A percentile compares a stretch with the other conserved stretches of the same genome.
Conservation (phyloP, 1,284 basidiomycete genomes). For the Amylostereum areolatum region DNA sequence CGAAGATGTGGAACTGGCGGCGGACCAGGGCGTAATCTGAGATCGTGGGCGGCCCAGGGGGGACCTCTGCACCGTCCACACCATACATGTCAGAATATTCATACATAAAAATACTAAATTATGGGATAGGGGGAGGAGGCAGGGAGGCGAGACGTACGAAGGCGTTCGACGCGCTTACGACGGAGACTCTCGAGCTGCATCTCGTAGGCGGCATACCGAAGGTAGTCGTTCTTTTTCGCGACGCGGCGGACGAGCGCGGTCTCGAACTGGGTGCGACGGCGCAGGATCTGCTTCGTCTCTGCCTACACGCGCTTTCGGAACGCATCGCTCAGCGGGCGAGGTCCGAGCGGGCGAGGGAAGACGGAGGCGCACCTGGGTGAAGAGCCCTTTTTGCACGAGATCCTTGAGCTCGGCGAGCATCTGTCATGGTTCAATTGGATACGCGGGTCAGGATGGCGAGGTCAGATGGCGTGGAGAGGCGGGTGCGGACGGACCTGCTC, state of each 20-base stretch:
- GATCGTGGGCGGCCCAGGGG: slow-evolving; percentile 51
- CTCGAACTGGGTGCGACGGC: slow-evolving; percentile 82
- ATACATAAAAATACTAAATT: background rate
- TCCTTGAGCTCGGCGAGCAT: slow-evolving; percentile 97
- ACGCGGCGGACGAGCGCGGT: slow-evolving; percentile 77
- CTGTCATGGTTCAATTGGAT: too few relatives aligned
- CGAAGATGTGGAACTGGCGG: slow-evolving; percentile 85
- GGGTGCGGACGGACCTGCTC: slow-evolving; percentile 57
- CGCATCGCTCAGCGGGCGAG: background rate
- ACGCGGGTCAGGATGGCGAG: too few relatives aligned
- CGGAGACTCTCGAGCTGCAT: slow-evolving; percentile 82
- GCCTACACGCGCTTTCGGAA: slow-evolving; percentile 30
- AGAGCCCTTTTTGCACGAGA: slow-evolving; percentile 82
- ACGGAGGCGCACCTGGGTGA: slow-evolving; percentile 64
- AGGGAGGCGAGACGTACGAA: slow-evolving; percentile 51
- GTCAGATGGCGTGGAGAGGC: too few relatives aligned
- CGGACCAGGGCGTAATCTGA: slow-evolving; percentile 81
- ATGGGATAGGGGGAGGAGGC: background rate
- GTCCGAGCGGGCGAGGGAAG: slow-evolving; percentile 2
- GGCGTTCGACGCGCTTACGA: slow-evolving; percentile 64
- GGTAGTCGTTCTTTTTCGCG: slow-evolving; percentile 83
- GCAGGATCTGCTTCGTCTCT: slow-evolving; percentile 84
- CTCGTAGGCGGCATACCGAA: slow-evolving; percentile 91
- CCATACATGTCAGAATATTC: slow-evolving; percentile 3
- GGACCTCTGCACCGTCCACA: slow-evolving; percentile 35